Evolutionary conservation across 1,284 basidiomycete genomes (phyloP).

Genomic region (Tilletia walkeri): DNA sequence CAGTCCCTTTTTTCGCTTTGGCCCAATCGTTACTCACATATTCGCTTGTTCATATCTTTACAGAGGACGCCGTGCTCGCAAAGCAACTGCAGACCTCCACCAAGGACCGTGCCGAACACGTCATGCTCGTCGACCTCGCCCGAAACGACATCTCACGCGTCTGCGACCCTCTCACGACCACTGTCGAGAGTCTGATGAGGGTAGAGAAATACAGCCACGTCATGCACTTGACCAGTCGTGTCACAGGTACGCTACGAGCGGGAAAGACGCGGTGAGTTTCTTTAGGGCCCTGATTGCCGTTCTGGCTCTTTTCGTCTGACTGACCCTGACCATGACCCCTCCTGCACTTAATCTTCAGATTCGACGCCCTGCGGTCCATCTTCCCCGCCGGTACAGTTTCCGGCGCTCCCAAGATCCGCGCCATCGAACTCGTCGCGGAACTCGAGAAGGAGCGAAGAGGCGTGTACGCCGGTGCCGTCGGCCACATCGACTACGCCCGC

Average conservation of each 20-base stretch:
- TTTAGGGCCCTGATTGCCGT: too few relatives aligned
- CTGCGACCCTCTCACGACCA: constrained; percentile 89
- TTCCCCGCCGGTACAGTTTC: constrained; percentile 99
- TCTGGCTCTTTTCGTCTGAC: constrained; percentile 17
- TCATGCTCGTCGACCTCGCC: constrained; percentile 98
- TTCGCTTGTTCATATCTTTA: background rate
- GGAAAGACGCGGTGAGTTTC: constrained; percentile 73
- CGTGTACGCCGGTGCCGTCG: constrained; percentile 95
- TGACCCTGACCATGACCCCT: background rate
- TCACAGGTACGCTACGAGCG: constrained; percentile 80
- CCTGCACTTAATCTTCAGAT: constrained; percentile 61
- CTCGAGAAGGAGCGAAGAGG: constrained; percentile 87
- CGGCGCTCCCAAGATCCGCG: constrained; percentile 97
- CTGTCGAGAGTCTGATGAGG: constrained; percentile 91
- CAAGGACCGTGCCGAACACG: constrained; percentile 96
- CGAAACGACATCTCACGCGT: constrained; percentile 99
- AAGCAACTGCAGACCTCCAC: constrained; percentile 74
- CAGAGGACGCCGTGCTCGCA: constrained; percentile 83
- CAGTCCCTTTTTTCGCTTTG: too few relatives aligned
- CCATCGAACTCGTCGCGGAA: constrained; percentile 85
- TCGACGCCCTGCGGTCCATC: constrained; percentile 97
- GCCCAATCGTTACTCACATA: too few relatives aligned
- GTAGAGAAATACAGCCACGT: constrained; percentile 97
- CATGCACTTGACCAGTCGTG: constrained; percentile 93
- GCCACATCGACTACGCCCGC: constrained; percentile 90